Evolutionary conservation across 176 grass and related monocot species (phyloP).

Genomic region (Chloris gayana): DNA sequence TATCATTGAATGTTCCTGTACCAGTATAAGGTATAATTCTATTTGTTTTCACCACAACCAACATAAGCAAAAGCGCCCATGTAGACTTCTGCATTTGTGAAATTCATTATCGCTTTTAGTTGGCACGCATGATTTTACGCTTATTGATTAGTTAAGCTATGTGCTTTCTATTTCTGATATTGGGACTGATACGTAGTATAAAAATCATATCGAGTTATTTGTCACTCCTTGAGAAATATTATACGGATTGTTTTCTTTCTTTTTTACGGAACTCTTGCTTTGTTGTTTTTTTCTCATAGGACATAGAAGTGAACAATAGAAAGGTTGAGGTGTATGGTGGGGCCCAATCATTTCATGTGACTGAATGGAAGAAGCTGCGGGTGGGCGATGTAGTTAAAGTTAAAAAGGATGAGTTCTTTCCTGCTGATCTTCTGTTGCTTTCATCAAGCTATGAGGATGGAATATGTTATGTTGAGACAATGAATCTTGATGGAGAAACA

Average conservation of each 20-base stretch:
- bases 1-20: too few species aligned
- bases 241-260: not conserved
- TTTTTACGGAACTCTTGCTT: not conserved
- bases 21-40: not conserved
- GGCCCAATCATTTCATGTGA: conserved; percentile 58
- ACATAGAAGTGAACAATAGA: conserved; percentile 83
- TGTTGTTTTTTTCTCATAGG: conserved; percentile 39
- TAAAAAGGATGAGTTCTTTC: conserved; percentile 89
- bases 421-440: conserved; percentile 88
- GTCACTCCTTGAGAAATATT: not conserved
- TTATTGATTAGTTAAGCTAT: not conserved
- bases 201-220: not conserved
- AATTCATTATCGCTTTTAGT: not conserved
- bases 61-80: not conserved
- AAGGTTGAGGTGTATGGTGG: conserved; percentile 68
- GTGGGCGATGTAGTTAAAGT: conserved; percentile 94
- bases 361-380: conserved; percentile 77
- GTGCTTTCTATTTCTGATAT: not conserved
- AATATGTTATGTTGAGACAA: conserved; percentile 96
- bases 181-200: not conserved
- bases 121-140: not conserved
- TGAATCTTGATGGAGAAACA: conserved; percentile 98
- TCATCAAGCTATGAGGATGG: conserved; percentile 81
- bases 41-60: not conserved
- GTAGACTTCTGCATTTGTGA: not conserved